phyloP scores from a whole-genome alignment of 768 basidiomycete species.

The Pleurotus eryngii region DNA sequence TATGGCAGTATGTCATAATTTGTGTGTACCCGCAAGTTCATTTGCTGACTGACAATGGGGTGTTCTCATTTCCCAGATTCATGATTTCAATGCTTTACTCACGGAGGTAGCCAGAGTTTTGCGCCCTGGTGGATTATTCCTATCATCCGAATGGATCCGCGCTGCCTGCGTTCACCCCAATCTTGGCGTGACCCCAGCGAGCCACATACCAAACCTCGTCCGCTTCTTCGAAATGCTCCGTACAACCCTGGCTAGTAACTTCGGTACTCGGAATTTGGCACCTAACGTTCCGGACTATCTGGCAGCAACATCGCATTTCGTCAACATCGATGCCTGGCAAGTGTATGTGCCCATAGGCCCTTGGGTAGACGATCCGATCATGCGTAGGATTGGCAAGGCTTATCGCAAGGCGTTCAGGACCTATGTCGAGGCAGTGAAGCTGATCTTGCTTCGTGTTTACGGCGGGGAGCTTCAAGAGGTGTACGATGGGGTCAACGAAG shows the following conservation, averaged over 20 bases:
- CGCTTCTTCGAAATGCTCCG: conserved; percentile 37
- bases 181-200: conserved; percentile 19
- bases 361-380: conserved; percentile 38
- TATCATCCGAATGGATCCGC: conserved; percentile 60
- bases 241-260: conserved; percentile 25
- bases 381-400: conserved; percentile 36
- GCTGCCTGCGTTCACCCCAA: conserved; percentile 36
- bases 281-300: conserved; percentile 36
- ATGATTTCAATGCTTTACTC: conserved; percentile 49
- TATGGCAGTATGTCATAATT: conserved; percentile 51
- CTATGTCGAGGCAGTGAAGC: conserved; percentile 47
- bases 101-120: conserved; percentile 62
- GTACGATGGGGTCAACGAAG: conserved; percentile 42
- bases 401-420: conserved; percentile 35
- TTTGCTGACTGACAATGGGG: neutral
- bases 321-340: conserved; percentile 28
- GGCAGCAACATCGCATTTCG: conserved; percentile 34
- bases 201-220: conserved; percentile 36
- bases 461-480: conserved; percentile 19
- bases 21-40: neutral
- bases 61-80: conserved; percentile 37
- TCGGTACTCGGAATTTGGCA: conserved; percentile 38
- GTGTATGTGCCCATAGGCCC: conserved; percentile 54
- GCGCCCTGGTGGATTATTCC: conserved; percentile 66
- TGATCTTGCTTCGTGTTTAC: conserved; percentile 42